phyloP scores from a whole-genome alignment of 2,329 filamentous ascomycete genomes.

The Colletotrichum cordylinicola region DNA sequence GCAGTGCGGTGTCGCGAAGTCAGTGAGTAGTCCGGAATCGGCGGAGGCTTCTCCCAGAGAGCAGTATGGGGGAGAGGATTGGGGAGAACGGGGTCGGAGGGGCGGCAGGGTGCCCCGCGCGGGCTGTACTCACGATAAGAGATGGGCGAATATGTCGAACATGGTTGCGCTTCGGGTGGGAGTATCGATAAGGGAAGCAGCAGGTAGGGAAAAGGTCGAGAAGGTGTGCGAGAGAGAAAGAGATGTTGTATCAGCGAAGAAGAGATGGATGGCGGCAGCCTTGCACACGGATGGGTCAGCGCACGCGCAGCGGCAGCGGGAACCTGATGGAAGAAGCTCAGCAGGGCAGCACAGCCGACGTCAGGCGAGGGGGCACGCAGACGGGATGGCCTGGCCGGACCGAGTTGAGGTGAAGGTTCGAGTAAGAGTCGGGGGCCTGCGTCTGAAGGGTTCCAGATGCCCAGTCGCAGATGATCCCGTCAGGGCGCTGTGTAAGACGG shows the following conservation, averaged over 20 bases:
- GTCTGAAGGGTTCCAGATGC: background rate
- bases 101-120: background rate
- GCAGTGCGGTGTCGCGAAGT: conserved; percentile 4
- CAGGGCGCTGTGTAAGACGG: background rate
- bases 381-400: background rate
- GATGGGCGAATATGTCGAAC: conserved; percentile 80
- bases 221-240: background rate
- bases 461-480: background rate
- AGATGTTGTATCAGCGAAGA: background rate
- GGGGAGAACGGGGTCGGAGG: background rate
- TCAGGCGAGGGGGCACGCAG: background rate
- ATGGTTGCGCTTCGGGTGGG: conserved; percentile 48
- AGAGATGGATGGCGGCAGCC: background rate
- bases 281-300: conserved; percentile 12
- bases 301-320: background rate
- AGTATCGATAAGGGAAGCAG: background rate
- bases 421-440: background rate
- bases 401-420: background rate
- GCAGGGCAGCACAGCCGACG: background rate
- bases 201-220: background rate
- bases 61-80: background rate
- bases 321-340: background rate
- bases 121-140: conserved; percentile 70
- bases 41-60: background rate
- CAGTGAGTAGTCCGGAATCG: background rate